These are phyloP conservation scores for Oleoguttula mirabilis DNA, from an alignment of 495 filamentous ascomycete species.

Conservation along the genomic window DNA sequence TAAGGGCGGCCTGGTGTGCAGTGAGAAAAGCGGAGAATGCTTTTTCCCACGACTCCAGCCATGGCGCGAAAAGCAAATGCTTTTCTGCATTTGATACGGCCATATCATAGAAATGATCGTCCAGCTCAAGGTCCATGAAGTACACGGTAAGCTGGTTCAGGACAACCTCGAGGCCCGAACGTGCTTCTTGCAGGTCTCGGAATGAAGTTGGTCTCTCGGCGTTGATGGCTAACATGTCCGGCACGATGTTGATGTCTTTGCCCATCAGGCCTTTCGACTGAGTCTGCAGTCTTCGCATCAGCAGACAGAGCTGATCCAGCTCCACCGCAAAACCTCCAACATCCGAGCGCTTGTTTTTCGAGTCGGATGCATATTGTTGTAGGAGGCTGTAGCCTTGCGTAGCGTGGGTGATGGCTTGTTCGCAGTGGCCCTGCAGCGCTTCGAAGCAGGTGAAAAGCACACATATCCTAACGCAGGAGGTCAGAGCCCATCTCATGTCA, in stretches of 20 bases:
- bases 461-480: too few relatives aligned
- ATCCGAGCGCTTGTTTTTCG: conserved; percentile 3
- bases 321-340: conserved; percentile 9
- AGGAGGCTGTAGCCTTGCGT: conserved; percentile 12
- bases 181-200: conserved; percentile 7
- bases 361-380: conserved; percentile 5
- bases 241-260: conserved; percentile 4
- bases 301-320: conserved; percentile 8
- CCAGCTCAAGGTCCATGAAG: conserved; percentile 14
- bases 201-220: conserved; percentile 2
- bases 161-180: conserved; percentile 9
- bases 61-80: conserved; percentile 7
- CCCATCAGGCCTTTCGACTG: conserved; percentile 12
- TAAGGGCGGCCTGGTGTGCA: not conserved
- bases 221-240: not conserved
- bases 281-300: conserved; percentile 9
- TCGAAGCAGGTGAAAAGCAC: conserved; percentile 18
- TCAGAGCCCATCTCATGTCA: too few relatives aligned
- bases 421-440: conserved; percentile 14
- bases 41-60: conserved; percentile 12
- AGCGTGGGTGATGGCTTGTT: conserved; percentile 13
- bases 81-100: conserved; percentile 15
- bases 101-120: conserved; percentile 15
- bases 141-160: conserved; percentile 10
- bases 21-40: conserved; percentile 9